Evolutionary conservation across 768 basidiomycete genomes (phyloP).

Genomic region (Grammothele lineata): DNA sequence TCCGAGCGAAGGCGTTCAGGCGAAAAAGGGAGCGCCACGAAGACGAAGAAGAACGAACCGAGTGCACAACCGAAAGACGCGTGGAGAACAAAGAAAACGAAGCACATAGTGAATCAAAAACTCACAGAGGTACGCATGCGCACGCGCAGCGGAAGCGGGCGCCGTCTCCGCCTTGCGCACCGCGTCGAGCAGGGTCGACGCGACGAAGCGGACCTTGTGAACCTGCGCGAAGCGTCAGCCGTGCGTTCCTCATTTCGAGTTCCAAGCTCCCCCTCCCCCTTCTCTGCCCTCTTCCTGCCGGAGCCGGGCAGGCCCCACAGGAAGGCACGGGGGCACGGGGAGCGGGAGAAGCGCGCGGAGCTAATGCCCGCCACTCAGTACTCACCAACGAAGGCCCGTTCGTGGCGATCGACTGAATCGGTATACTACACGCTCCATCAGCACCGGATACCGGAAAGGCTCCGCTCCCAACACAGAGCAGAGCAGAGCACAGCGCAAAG

Average conservation of each 20-base stretch:
- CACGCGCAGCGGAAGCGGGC: constrained; percentile 76
- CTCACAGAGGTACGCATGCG: constrained; percentile 84
- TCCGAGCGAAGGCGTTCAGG: too few relatives aligned
- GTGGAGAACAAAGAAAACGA: not conserved
- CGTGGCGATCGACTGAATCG: constrained; percentile 88
- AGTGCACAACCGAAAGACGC: constrained; percentile 4
- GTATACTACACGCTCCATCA: constrained; percentile 70
- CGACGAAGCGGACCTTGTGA: constrained; percentile 91
- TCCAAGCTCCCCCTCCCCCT: not conserved
- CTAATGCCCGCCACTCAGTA: not conserved
- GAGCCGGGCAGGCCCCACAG: not conserved
- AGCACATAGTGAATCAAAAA: constrained; percentile 27
- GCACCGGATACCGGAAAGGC: too few relatives aligned
- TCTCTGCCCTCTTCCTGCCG: not conserved
- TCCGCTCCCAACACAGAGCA: constrained; percentile 3
- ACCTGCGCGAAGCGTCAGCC: constrained; percentile 40
- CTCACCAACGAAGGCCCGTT: constrained; percentile 76
- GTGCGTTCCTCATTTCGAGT: not conserved
- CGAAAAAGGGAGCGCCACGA: not conserved
- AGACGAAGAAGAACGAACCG: not conserved
- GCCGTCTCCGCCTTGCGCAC: constrained; percentile 78
- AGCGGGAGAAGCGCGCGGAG: not conserved
- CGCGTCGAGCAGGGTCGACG: constrained; percentile 82
- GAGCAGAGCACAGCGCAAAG: constrained; percentile 1
- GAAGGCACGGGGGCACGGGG: not conserved